A percentile compares a stretch with the other conserved stretches of the same genome.
These are phyloP conservation scores for Trichoderma endophyticum DNA, from an alignment of 2,329 filamentous ascomycete genomes.

Conservation along the genomic window DNA sequence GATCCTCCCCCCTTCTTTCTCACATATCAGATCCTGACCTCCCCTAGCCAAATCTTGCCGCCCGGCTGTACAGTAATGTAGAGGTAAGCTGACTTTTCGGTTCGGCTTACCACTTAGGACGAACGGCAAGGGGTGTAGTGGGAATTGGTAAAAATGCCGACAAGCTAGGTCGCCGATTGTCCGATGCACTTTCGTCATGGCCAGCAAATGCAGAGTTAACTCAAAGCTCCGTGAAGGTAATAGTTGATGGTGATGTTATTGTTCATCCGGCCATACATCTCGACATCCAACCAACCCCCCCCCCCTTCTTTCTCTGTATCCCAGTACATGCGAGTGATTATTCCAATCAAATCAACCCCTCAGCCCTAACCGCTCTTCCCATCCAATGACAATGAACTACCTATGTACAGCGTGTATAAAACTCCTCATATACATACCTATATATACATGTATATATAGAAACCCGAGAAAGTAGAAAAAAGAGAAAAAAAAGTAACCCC, in stretches of 20 bases:
- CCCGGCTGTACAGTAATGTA: neutral
- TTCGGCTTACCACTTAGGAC: neutral
- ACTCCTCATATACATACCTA: neutral
- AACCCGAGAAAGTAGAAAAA: neutral
- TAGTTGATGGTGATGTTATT: neutral
- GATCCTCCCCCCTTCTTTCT: neutral
- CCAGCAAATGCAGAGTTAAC: neutral
- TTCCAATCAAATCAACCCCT: neutral
- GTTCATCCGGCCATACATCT: neutral
- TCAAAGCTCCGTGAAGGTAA: neutral
- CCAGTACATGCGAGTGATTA: neutral
- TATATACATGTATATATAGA: conserved; percentile 7
- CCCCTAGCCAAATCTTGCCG: neutral
- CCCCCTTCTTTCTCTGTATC: neutral
- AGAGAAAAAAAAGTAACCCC: neutral
- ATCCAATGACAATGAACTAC: neutral
- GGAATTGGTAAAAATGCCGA: neutral
- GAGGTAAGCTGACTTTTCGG: conserved; percentile 13
- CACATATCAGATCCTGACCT: neutral
- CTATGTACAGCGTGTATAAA: conserved; percentile 5
- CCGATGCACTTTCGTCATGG: neutral
- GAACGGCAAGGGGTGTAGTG: neutral
- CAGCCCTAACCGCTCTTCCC: neutral
- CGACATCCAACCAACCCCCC: neutral
- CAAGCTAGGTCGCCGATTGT: neutral